phyloP scores from a whole-genome alignment of 768 basidiomycete species.

The Trametes villosa region DNA sequence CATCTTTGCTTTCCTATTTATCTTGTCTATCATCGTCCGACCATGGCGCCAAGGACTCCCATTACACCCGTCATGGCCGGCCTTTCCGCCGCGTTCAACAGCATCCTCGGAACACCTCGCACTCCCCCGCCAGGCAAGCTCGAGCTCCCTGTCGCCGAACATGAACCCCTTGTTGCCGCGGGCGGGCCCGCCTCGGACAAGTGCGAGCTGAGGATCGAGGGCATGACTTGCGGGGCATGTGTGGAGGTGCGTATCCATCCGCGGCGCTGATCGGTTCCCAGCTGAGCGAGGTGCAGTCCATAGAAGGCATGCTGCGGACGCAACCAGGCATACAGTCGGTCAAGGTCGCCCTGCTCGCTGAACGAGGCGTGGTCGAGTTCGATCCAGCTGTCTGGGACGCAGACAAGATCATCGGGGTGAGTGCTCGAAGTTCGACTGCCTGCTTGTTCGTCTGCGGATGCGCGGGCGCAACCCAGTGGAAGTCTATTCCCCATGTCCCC shows the following conservation, averaged over 20 bases:
- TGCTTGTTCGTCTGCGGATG: too few relatives aligned
- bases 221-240: constrained; percentile 90
- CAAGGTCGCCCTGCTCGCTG: constrained; percentile 96
- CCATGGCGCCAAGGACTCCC: constrained; percentile 7
- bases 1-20: constrained; percentile 16
- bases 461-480: too few relatives aligned
- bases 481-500: too few relatives aligned
- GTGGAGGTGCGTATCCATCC: constrained; percentile 65
- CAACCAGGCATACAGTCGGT: constrained; percentile 91
- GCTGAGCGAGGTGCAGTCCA: constrained; percentile 52
- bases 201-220: constrained; percentile 83
- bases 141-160: constrained; percentile 32
- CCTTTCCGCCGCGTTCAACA: constrained; percentile 19
- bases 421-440: constrained; percentile 32
- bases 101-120: constrained; percentile 14
- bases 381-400: constrained; percentile 81
- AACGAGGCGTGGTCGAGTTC: constrained; percentile 90
- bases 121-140: constrained; percentile 30
- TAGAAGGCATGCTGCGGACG: constrained; percentile 79
- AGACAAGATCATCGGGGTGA: constrained; percentile 76
- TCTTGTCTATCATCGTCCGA: background rate
- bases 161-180: constrained; percentile 35
- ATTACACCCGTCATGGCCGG: constrained; percentile 18
- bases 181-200: constrained; percentile 43
- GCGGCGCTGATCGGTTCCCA: background rate